Evolutionary conservation across 2,329 filamentous ascomycete species (phyloP), one percentile per base, ranked within the genome.

Genomic region (Xylariaceae sp.): DNA sequence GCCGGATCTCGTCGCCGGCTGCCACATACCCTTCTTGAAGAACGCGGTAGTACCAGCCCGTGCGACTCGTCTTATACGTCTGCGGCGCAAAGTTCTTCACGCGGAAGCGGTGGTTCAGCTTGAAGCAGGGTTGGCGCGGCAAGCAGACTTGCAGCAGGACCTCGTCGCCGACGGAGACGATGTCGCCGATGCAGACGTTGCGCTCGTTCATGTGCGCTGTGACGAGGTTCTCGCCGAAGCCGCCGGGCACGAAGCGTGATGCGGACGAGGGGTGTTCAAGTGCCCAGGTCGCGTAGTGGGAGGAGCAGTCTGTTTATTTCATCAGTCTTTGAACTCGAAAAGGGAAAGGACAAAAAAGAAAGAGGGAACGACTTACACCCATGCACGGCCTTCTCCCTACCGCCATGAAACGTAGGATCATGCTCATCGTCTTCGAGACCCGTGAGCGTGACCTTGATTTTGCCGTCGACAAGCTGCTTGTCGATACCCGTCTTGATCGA

Each of bases 1-100:
- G 73, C 3, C 70, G 72, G 61, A 88, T 80, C 65, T 77, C 73
- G 65, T 88, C 84, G 6, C 85, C 85, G 0, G 77, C 77, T 15
- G 75, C 70, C 48, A 88, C 78, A 0, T 68, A 73, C 0, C 86
- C 86, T 37, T 81, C 77, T 2, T 74, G 73, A 13, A 88, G 67
- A 1, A 88, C 81, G 2, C 85, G 80, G 64, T 87, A 88, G 68
- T 87, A 82, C 85, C 85, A 88, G 0, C 86, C 86, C 0, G 84
- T 87, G 1, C 85, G 79, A 59, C 81, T 81, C 1, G 74, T 75
- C 61, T 78, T 76, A 72, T 82, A 85, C 0, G 83, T 82, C 17
- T 77, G 74, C 0, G 80, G 80, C 3, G 85, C 82, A 71, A 88
- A 87, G 61, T 85, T 81, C 65, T 82, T 83, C 8, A 86, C 73